Percentiles rank a stretch among this genome's conserved stretches.
These are phyloP conservation scores for Aspergillus sclerotialis DNA, from an alignment of 2,329 filamentous ascomycete genomes.

Conservation along the genomic window DNA sequence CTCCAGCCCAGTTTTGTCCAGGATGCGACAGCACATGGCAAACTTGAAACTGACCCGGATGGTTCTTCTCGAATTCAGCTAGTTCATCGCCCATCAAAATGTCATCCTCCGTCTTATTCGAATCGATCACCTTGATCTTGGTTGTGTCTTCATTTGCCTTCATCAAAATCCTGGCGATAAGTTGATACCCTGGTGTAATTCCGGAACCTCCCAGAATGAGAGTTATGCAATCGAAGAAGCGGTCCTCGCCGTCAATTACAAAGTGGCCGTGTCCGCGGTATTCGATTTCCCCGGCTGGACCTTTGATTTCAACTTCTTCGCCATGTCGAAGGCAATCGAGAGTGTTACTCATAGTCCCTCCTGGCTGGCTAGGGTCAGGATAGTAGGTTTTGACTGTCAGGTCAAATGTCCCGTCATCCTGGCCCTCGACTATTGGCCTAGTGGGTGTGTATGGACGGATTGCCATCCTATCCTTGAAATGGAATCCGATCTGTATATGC, in stretches of 20 bases:
- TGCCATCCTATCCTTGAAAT: conserved; percentile 46
- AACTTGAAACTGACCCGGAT: neutral
- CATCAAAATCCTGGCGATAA: conserved; percentile 40
- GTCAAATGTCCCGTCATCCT: conserved; percentile 42
- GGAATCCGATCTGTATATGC: conserved; percentile 48
- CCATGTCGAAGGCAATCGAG: conserved; percentile 44
- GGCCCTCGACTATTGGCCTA: conserved; percentile 33
- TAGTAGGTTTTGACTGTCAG: conserved; percentile 49
- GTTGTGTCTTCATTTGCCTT: conserved; percentile 36
- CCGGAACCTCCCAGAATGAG: conserved; percentile 47
- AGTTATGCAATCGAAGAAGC: conserved; percentile 38
- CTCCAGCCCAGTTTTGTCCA: neutral
- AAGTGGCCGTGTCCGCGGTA: conserved; percentile 45
- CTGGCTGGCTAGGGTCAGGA: conserved; percentile 40
- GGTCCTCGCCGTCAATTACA: conserved; percentile 35
- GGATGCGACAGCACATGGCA: neutral
- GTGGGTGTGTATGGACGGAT: conserved; percentile 47
- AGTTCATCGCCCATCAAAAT: conserved; percentile 13
- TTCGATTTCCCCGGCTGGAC: conserved; percentile 45
- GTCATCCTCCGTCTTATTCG: neutral
- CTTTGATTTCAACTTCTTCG: conserved; percentile 46
- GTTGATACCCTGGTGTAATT: conserved; percentile 46
- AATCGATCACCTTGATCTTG: conserved; percentile 18
- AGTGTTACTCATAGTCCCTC: conserved; percentile 49
- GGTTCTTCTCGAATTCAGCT: neutral